Evolutionary conservation across 805 yeast species (phyloP), one percentile per base, ranked within the genome.

Genomic region (Pichia paraexigua): DNA sequence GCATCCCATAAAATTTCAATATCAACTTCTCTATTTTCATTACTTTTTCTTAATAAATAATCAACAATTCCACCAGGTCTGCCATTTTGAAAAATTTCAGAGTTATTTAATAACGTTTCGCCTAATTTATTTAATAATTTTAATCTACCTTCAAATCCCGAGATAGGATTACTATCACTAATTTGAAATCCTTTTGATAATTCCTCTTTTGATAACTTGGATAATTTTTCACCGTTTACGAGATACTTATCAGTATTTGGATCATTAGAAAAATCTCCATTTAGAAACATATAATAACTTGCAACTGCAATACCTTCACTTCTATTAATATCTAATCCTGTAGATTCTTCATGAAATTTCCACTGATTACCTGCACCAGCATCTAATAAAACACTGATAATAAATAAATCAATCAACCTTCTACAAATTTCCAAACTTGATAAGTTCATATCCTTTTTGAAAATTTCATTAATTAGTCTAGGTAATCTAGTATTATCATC

Each of bases 301-400:
- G 83, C 85, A 45, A 82, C 76, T 5, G 87, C 87, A 47, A 80
- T 67, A 4, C 87, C 87, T 65, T 82, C 87, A 15, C 82, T 76
- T 61, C 87, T 70, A 30, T 64, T 65, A 45, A 63, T 63, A 27
- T 61, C 63, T 41, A 63, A 60, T 11, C 64, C 67, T 28, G 37
- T 44, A 15, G 22, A 47, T 7, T 64, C 66, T 53, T 79, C 83
- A 2, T 53, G 58, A 58, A 70, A 82, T 42, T 59, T 63, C 87
- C 87, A 82, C 11, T 57, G 58, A 49, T 78, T 76, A 20, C 87
- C 87, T 0, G 87, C 86, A 22, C 87, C 87, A 5, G 87, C 87
- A 63, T 82, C 87, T 25, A 82, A 67, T 45, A 82, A 63, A 5
- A 82, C 87, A 52, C 84, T 78, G 35, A 82, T 75, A 4, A 80